Percentiles rank a stretch among this genome's conserved stretches.
These are phyloP conservation scores for Primulina eburnea DNA, from an alignment of 257 asterid species.

Conservation along the genomic window DNA sequence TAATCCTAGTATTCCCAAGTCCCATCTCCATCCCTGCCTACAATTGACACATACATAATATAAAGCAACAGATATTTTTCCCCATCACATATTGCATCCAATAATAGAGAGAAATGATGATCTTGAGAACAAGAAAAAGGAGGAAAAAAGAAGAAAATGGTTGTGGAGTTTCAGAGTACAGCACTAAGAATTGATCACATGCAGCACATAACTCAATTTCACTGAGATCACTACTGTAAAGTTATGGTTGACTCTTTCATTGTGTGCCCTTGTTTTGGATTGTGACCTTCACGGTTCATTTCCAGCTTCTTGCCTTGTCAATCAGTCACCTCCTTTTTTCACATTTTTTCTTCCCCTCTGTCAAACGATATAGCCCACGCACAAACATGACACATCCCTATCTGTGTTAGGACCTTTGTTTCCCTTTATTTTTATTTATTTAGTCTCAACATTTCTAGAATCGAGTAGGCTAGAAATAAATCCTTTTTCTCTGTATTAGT, in stretches of 20 bases:
- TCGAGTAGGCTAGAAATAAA: slow-evolving; percentile 26
- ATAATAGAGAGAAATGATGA: slow-evolving; percentile 39
- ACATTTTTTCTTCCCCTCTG: slow-evolving; percentile 24
- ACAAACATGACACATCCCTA: slow-evolving; percentile 12
- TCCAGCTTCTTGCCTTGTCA: slow-evolving; percentile 60
- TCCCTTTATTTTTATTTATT: slow-evolving; percentile 23
- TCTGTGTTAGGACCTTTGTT: slow-evolving; percentile 25
- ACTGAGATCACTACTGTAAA: slow-evolving; percentile 36
- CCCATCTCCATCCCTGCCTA: slow-evolving; percentile 53
- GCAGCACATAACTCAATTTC: slow-evolving; percentile 44
- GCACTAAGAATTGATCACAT: slow-evolving; percentile 46
- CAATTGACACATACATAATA: slow-evolving; percentile 23
- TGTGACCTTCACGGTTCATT: slow-evolving; percentile 60
- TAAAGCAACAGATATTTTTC: slow-evolving; percentile 23
- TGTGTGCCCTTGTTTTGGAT: slow-evolving; percentile 37
- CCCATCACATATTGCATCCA: slow-evolving; percentile 22
- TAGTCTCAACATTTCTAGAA: slow-evolving; percentile 25
- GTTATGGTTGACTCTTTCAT: slow-evolving; percentile 57
- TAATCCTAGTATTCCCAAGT: slow-evolving; percentile 52
- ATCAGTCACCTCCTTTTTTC: slow-evolving; percentile 33
- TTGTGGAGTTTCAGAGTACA: slow-evolving; percentile 56
- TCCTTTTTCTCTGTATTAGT: slow-evolving; percentile 22
- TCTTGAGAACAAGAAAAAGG: slow-evolving; percentile 27
- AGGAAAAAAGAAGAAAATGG: slow-evolving; percentile 23
- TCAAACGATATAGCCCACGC: slow-evolving; percentile 6